A percentile compares a stretch with the other conserved stretches of the same genome.
Conservation (phyloP, 164 flowering plant genomes). For the Cinnamomum chago region DNA sequence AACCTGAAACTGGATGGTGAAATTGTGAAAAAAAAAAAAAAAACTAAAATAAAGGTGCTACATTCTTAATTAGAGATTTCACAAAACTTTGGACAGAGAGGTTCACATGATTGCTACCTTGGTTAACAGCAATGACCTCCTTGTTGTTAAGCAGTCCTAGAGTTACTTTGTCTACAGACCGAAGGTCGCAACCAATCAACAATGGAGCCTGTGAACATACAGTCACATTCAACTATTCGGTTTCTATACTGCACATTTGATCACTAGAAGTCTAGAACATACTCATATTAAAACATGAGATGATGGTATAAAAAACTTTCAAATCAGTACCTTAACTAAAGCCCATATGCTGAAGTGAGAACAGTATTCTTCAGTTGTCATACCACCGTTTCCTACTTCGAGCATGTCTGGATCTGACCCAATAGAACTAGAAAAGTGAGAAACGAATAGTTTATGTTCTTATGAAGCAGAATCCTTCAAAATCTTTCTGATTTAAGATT, state of each 20-base stretch:
- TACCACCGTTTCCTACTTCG: constrained; percentile 90
- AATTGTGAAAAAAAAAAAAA: no score
- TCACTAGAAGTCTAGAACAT: no score
- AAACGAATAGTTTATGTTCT: no score
- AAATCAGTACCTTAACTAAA: constrained; percentile 44
- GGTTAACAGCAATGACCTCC: constrained; percentile 76
- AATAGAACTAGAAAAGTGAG: not conserved
- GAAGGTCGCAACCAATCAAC: constrained; percentile 69
- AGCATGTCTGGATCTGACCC: constrained; percentile 82
- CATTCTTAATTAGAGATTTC: not conserved
- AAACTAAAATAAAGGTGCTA: no score
- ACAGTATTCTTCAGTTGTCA: constrained; percentile 70
- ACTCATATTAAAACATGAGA: not conserved
- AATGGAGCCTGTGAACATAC: constrained; percentile 56
- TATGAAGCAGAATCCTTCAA: not conserved
- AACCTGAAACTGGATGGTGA: no score
- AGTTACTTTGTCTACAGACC: constrained; percentile 40
- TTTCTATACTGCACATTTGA: not conserved
- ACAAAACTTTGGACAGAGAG: not conserved
- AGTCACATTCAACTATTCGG: not conserved
- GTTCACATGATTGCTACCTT: constrained; percentile 33
- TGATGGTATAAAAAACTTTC: not conserved
- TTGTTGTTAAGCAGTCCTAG: constrained; percentile 49
- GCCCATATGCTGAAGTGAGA: constrained; percentile 95
- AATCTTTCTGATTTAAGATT: no score